Conservation (phyloP, 805 yeast species). For the Sungouiella thailandica region DNA sequence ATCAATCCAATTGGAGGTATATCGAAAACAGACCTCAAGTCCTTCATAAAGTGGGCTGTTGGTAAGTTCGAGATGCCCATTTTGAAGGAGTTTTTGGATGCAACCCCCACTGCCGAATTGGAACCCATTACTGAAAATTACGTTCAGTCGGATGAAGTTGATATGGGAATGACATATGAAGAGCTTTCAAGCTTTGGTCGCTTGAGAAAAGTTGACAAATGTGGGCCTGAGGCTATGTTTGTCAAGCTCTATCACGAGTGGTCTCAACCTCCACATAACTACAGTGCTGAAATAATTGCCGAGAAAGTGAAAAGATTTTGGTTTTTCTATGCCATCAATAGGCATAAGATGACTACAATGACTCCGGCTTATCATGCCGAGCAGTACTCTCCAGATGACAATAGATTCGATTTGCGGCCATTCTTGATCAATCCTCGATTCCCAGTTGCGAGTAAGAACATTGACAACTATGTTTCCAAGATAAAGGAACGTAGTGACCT, state of each 20-base stretch:
- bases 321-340: constrained; percentile 88
- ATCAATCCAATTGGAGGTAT: constrained; percentile 98
- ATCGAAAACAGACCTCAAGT: constrained; percentile 87
- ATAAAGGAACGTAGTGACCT: constrained; percentile 40
- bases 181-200: constrained; percentile 89
- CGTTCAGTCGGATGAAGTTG: constrained; percentile 94
- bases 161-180: constrained; percentile 98
- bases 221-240: constrained; percentile 97
- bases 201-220: constrained; percentile 84
- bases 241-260: constrained; percentile 85
- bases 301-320: constrained; percentile 89
- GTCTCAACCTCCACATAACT: constrained; percentile 62
- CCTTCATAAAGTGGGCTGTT: constrained; percentile 78
- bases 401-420: constrained; percentile 94
- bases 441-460: constrained; percentile 84
- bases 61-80: constrained; percentile 69
- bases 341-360: constrained; percentile 96
- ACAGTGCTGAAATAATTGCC: constrained; percentile 81
- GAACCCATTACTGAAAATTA: constrained; percentile 92
- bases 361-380: constrained; percentile 98
- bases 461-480: constrained; percentile 69
- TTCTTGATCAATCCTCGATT: constrained; percentile 86
- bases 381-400: constrained; percentile 96
- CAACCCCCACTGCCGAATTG: constrained; percentile 96
- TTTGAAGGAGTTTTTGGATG: constrained; percentile 71